A percentile compares a stretch with the other conserved stretches of the same genome.
Conservation (phyloP, 306 rosid species). For the Acacia crassicarpa region DNA sequence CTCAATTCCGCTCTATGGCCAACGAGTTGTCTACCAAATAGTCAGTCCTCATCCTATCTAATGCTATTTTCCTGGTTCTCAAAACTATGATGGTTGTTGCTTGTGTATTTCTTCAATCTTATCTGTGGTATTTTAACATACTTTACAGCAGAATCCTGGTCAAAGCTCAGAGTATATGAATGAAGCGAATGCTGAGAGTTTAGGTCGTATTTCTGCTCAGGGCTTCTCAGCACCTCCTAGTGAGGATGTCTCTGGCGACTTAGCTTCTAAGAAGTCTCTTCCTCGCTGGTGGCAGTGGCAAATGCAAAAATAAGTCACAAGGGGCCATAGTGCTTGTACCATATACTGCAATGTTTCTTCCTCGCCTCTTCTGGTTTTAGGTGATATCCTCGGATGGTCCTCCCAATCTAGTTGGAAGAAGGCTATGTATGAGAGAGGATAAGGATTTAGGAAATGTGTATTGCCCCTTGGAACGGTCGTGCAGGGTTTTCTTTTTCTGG, state of each 20-base stretch:
- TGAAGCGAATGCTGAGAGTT: background rate
- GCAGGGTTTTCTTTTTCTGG: background rate
- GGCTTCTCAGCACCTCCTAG: constrained; percentile 14
- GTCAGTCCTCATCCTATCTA: constrained; percentile 8
- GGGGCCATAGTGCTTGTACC: background rate
- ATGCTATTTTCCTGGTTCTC: background rate
- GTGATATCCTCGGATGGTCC: background rate
- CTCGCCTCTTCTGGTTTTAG: background rate
- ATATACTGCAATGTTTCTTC: background rate
- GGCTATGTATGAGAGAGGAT: background rate
- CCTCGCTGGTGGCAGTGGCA: constrained; percentile 2
- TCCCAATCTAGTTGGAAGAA: background rate
- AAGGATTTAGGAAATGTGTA: background rate
- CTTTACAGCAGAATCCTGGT: constrained; percentile 6
- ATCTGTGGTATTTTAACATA: background rate
- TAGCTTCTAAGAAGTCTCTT: background rate
- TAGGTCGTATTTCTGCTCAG: constrained; percentile 4
- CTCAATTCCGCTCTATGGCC: background rate
- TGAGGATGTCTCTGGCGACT: background rate
- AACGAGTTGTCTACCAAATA: background rate
- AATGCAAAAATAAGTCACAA: background rate
- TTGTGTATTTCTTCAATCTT: background rate
- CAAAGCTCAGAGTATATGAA: background rate
- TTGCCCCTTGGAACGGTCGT: background rate
- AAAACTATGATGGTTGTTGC: background rate